phyloP scores from a whole-genome alignment of 805 yeast genomes.

The Wickerhamomyces bovis region DNA sequence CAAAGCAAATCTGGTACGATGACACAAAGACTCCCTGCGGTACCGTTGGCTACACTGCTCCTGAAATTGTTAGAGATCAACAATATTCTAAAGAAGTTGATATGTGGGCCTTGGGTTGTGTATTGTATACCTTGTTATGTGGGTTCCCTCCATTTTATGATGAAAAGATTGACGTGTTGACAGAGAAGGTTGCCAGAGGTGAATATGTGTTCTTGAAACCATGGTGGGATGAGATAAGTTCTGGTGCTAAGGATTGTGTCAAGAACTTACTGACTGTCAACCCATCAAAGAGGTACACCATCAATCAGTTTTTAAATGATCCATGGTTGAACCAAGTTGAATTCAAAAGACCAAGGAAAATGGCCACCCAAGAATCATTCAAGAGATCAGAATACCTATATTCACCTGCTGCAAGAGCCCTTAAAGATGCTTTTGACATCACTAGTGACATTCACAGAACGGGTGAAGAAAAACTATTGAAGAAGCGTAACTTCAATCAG shows the following conservation, averaged over 20 bases:
- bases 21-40: conserved; percentile 69
- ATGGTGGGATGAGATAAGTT: conserved; percentile 84
- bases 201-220: conserved; percentile 71
- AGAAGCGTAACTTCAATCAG: conserved; percentile 7
- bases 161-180: conserved; percentile 54
- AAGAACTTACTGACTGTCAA: conserved; percentile 60
- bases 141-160: conserved; percentile 78
- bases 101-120: conserved; percentile 72
- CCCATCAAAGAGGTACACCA: conserved; percentile 60
- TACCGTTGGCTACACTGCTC: conserved; percentile 71
- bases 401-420: conserved; percentile 72
- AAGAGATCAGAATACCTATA: conserved; percentile 29
- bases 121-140: conserved; percentile 59
- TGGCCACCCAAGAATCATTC: conserved; percentile 12
- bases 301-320: conserved; percentile 60
- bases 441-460: conserved; percentile 77
- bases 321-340: conserved; percentile 51
- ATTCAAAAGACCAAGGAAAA: conserved; percentile 20
- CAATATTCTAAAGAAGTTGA: conserved; percentile 63
- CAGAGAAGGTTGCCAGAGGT: conserved; percentile 65
- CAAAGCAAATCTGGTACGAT: conserved; percentile 47
- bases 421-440: conserved; percentile 82
- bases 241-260: conserved; percentile 66
- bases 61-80: conserved; percentile 58
- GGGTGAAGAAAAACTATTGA: conserved; percentile 21